Evolutionary conservation across 1,284 basidiomycete species (phyloP), one percentile per base, ranked within the genome.

Genomic region (Rugiboletus extremiorientalis): DNA sequence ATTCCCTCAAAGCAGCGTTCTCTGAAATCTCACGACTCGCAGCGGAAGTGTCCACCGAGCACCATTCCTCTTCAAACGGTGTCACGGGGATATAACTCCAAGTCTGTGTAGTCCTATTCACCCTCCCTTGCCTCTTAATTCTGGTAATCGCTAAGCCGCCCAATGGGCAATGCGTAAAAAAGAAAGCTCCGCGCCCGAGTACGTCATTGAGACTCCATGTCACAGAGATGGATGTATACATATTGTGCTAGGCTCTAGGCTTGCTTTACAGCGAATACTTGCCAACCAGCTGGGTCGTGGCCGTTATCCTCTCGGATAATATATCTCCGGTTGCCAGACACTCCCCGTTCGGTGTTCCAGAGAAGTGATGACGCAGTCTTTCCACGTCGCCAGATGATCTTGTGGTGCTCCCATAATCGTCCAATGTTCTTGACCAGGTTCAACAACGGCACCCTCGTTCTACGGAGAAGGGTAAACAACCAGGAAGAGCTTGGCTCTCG

Each of bases 21-120:
- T 90, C 89, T 18, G 89, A 92, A 63, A 94, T 94, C 46, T 92
- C 92, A 11, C 79, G 92, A 41, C 77, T 94, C 16, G 83, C 84
- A 8, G 79, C 86, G 1, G 86, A 92, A 61, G 82, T 91, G 18
- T 79, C 86, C 4, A 71, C 79, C 20, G 84, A 87, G 50, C 49
- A 23, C 22, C 48, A 55, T 36, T 43, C 57, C 11, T 16, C 50
- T 23, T 42, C 54, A 20, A 38, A 49, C 20, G 50, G 25, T 36
- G 9, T 34, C 38, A 18, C 40, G 14, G 51, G 57, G 30, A 40
- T 34, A 33, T 68, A 50, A 53, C 31, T 8, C 31, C 44, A 25
- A 49, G 31, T 28, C 25, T 23, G 18, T 49, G 33, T 38, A 37
- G 28, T 25, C 15, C 28, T 40, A 37, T 43, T 44, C 34, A 28